Percentiles rank a stretch among this genome's conserved stretches.
Conservation (phyloP, 768 basidiomycete genomes). For the Suillus bovinus region DNA sequence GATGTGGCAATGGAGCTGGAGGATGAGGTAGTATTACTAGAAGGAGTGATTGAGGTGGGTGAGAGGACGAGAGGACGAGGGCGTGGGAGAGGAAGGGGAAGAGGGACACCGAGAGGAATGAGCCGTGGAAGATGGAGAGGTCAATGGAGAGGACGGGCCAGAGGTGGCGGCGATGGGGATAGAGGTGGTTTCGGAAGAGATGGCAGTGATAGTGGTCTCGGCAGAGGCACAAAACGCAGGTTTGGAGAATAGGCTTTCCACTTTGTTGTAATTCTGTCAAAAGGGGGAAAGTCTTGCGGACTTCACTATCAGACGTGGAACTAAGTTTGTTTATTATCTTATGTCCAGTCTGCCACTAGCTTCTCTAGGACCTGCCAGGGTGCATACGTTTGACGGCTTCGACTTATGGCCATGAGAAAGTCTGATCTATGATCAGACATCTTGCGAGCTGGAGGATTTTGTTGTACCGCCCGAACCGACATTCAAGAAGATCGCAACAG, state of each 20-base stretch:
- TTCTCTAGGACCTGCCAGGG: background rate
- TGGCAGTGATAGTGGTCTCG: background rate
- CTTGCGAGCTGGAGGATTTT: too few relatives aligned
- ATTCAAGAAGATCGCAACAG: too few relatives aligned
- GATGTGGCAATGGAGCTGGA: background rate
- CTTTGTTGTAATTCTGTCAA: too few relatives aligned
- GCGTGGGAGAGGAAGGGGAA: conserved; percentile 6
- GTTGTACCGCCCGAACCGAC: too few relatives aligned
- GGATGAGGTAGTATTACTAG: background rate
- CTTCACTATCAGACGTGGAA: background rate
- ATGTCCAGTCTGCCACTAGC: background rate
- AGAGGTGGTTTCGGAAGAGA: background rate
- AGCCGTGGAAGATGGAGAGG: conserved; percentile 2
- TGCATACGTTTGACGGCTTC: background rate
- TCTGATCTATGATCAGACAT: background rate
- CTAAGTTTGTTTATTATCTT: background rate
- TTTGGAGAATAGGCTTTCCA: background rate
- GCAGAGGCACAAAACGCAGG: background rate
- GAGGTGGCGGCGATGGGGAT: conserved; percentile 38
- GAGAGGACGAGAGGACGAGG: background rate
- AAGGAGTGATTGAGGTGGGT: background rate
- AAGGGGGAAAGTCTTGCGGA: background rate
- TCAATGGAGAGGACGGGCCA: conserved; percentile 43
- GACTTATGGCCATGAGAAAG: background rate
- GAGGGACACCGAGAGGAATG: background rate